Conservation (phyloP, 2,329 filamentous ascomycete species). For the Fusarium stilboides region DNA sequence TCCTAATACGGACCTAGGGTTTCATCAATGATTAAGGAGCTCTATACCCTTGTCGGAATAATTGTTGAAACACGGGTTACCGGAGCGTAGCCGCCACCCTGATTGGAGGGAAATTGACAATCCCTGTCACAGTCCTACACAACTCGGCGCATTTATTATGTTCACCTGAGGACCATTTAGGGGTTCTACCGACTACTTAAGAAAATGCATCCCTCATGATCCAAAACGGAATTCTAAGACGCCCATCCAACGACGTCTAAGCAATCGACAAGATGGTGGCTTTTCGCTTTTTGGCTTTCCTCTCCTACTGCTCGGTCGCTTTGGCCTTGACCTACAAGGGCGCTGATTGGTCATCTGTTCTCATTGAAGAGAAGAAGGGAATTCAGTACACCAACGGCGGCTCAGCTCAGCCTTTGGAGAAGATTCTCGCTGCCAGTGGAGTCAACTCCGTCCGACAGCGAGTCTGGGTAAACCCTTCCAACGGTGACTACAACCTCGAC, state of each 20-base stretch:
- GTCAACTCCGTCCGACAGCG: slow-evolving; percentile 80
- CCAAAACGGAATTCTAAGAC: too few relatives aligned
- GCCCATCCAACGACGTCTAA: not conserved
- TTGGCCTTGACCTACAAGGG: slow-evolving; percentile 73
- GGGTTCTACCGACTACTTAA: slow-evolving; percentile 16
- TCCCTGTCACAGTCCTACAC: slow-evolving; percentile 1
- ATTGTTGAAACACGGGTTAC: slow-evolving; percentile 5
- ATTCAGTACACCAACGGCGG: slow-evolving; percentile 73
- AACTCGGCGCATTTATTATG: slow-evolving; percentile 3
- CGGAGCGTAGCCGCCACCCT: fast-evolving
- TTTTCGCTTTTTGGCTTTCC: slow-evolving; percentile 21
- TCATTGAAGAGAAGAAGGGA: slow-evolving; percentile 74
- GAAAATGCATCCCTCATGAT: not conserved
- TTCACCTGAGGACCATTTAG: not conserved
- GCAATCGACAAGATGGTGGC: slow-evolving; percentile 30
- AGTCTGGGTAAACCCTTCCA: slow-evolving; percentile 78
- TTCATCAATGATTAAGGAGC: slow-evolving; percentile 26
- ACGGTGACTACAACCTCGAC: slow-evolving; percentile 76
- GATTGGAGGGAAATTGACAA: slow-evolving; percentile 32
- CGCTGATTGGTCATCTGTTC: slow-evolving; percentile 79
- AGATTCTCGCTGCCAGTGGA: slow-evolving; percentile 72
- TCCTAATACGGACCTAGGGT: slow-evolving; percentile 12
- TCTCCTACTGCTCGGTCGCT: slow-evolving; percentile 42
- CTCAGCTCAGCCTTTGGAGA: slow-evolving; percentile 69
- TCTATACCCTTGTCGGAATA: slow-evolving; percentile 11